Evolutionary conservation across 108 stramenopile genomes (phyloP), one percentile per base, ranked within the genome.

Genomic region (Nitzschia sp.): DNA sequence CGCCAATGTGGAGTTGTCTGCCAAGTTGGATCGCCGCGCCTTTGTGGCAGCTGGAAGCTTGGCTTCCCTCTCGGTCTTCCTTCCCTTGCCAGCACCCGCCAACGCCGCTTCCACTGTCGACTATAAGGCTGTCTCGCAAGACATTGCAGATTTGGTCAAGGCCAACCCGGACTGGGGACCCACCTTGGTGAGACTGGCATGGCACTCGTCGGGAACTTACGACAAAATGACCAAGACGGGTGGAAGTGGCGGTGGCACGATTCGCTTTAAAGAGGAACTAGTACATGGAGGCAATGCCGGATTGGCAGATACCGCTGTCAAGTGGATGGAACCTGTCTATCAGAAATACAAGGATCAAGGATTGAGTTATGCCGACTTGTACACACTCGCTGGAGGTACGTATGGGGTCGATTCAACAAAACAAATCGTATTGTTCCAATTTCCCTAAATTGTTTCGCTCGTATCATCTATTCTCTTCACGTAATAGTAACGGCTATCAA

Each of bases 171-270:
- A 75, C 13, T 62, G 86, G 69, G 69, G 74, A 42, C 38, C 38
- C 9, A 42, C 38, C 38, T 42, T 42, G 67, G 78, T 89, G 26
- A 82, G 86, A 45, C 75, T 91, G 31, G 86, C 91, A 1, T 92
- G 91, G 91, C 91, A 92, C 54, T 75, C 79, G 11, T 84, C 83
- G 0, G 91, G 91, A 32, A 88, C 88, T 2, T 92, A 92, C 59
- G 75, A 79, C 57, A 82, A 84, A 49, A 61, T 56, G 30, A 56
- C 70, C 38, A 70, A 77, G 26, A 79, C 80, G 46, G 91, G 91
- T 27, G 91, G 88, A 2, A 64, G 68, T 46, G 73, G 72, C 3
- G 76, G 74, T 30, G 88, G 83, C 8, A 87, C 84, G 54, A 89
- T 93, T 48, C 86, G 86, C 15, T 93, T 93, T 82, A 72, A 84